Conservation (phyloP, 768 basidiomycete genomes). For the Candolleomyces efflorescens region DNA sequence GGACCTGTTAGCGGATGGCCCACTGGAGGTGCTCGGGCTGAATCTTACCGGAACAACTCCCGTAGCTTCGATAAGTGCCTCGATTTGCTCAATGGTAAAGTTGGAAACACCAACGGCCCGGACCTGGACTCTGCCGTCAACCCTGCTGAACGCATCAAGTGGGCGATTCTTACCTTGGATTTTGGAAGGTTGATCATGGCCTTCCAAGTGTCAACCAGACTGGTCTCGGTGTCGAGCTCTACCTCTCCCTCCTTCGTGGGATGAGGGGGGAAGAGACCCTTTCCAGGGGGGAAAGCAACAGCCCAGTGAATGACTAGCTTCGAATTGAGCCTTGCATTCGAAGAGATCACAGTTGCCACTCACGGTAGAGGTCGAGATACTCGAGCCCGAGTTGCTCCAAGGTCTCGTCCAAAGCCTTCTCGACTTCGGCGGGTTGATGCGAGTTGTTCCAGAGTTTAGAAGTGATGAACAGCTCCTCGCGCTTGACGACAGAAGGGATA, state of each 20-base stretch:
- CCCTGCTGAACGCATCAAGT: not conserved
- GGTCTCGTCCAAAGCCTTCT: constrained; percentile 73
- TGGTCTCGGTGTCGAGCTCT: constrained; percentile 53
- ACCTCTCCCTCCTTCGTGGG: constrained; percentile 39
- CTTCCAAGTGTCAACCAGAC: constrained; percentile 79
- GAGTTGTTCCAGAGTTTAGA: constrained; percentile 81
- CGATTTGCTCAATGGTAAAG: constrained; percentile 62
- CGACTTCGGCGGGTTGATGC: constrained; percentile 63
- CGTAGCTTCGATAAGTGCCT: constrained; percentile 65
- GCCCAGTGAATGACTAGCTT: constrained; percentile 78
- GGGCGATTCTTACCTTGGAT: constrained; percentile 48
- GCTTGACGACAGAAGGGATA: constrained; percentile 71
- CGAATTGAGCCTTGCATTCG: not conserved
- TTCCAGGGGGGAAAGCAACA: constrained; percentile 57
- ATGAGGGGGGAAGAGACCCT: constrained; percentile 51
- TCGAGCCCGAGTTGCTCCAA: constrained; percentile 65
- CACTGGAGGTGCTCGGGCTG: no score
- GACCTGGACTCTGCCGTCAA: constrained; percentile 35
- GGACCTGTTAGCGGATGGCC: not conserved
- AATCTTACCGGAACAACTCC: constrained; percentile 63
- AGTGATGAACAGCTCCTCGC: constrained; percentile 79
- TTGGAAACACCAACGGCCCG: constrained; percentile 79
- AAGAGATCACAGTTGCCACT: constrained; percentile 18
- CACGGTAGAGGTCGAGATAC: constrained; percentile 81
- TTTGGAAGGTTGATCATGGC: constrained; percentile 69